Conservation (phyloP, 345 rosid species). For the Ricinus communis region DNA sequence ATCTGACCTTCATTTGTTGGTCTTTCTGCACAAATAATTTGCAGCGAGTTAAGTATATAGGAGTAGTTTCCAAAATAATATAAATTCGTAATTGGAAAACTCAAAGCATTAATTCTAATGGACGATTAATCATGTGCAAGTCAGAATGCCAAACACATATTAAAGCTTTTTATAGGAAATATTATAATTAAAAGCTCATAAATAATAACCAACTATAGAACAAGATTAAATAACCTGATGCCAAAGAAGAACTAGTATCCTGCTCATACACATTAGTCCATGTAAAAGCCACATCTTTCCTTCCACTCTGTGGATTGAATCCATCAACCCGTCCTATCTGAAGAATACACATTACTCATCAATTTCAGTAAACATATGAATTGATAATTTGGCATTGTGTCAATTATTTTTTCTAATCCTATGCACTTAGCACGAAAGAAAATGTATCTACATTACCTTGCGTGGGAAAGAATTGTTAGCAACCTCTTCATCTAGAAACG, state of each 20-base stretch:
- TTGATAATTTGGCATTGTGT: not conserved
- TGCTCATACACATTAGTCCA: conserved; percentile 74
- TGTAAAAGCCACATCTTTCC: conserved; percentile 57
- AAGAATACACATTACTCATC: not conserved
- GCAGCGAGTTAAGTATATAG: not conserved
- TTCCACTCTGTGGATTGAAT: conserved; percentile 47
- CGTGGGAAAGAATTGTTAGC: conserved; percentile 66
- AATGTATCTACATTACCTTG: conserved; percentile 48
- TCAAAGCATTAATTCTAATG: not conserved
- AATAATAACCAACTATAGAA: not conserved
- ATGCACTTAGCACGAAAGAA: not conserved
- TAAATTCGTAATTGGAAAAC: not conserved
- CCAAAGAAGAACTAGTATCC: conserved; percentile 28
- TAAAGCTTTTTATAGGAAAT: too few relatives aligned
- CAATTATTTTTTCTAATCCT: not conserved
- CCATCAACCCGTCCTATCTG: conserved; percentile 80
- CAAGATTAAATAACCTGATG: conserved; percentile 36
- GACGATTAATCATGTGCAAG: not conserved
- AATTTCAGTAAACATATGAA: not conserved
- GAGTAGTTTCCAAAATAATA: not conserved
- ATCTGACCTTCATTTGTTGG: conserved; percentile 38
- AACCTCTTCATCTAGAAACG: conserved; percentile 72
- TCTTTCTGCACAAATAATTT: conserved; percentile 45
- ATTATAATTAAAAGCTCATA: too few relatives aligned
- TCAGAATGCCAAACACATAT: not conserved